These are phyloP conservation scores for Neofusicoccum cordaticola DNA, from an alignment of 2,329 filamentous ascomycete genomes.

Conservation along the genomic window DNA sequence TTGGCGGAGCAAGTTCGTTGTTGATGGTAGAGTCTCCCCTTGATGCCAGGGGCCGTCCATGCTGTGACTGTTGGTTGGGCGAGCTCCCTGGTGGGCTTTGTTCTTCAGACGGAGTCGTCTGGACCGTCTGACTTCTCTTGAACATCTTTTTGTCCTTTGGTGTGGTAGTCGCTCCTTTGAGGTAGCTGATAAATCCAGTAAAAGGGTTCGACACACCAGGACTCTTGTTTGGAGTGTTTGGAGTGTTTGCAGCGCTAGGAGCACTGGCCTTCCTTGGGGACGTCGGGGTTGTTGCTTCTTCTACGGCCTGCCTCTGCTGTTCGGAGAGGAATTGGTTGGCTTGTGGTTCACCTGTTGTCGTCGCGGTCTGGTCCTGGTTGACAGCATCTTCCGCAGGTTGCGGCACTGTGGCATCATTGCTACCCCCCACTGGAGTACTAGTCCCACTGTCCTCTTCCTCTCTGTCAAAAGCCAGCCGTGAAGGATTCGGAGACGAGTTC, in stretches of 20 bases:
- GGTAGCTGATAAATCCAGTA: constrained; percentile 14
- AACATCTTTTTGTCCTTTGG: constrained; percentile 65
- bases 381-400: constrained; percentile 66
- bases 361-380: constrained; percentile 62
- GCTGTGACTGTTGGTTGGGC: neutral
- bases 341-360: constrained; percentile 28
- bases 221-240: neutral
- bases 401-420: constrained; percentile 58
- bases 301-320: constrained; percentile 26
- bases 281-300: constrained; percentile 33
- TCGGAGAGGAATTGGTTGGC: constrained; percentile 31
- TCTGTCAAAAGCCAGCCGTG: constrained; percentile 22
- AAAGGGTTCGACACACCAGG: constrained; percentile 1
- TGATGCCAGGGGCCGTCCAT: neutral
- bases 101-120: constrained; percentile 37
- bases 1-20: constrained; percentile 69
- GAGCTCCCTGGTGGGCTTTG: constrained; percentile 15
- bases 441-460: constrained; percentile 26
- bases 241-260: neutral
- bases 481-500: constrained; percentile 60
- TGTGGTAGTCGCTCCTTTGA: constrained; percentile 58
- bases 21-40: constrained; percentile 40
- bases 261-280: constrained; percentile 6
- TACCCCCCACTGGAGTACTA: constrained; percentile 24
- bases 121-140: constrained; percentile 69